phyloP scores from a whole-genome alignment of 176 grass and related monocot genomes.

The Cenchrus americanus region DNA sequence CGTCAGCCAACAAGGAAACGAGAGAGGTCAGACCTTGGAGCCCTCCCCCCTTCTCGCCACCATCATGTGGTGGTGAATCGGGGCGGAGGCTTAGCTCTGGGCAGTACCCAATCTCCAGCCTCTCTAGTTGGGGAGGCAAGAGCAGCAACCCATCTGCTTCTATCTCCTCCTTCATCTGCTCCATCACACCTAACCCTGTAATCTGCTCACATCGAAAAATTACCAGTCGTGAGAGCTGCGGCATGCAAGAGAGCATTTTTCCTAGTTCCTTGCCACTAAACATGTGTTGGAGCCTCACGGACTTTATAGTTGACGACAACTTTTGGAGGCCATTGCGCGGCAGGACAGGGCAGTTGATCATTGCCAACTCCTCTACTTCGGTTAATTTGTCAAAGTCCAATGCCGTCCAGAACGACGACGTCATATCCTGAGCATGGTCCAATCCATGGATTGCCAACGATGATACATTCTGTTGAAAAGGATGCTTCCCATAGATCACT shows the following conservation, averaged over 20 bases:
- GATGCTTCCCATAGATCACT: rapidly evolving
- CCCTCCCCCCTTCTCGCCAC: neutral
- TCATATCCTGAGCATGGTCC: neutral
- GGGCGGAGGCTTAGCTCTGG: neutral
- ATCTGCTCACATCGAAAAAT: rapidly evolving
- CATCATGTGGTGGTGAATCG: too few relatives aligned
- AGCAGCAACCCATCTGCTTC: neutral
- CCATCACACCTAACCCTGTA: neutral
- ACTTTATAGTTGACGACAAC: neutral
- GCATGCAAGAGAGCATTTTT: neutral
- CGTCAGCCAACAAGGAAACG: rapidly evolving
- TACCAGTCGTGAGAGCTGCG: rapidly evolving
- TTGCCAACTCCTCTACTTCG: rapidly evolving
- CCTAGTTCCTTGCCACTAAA: slow-evolving; percentile 11
- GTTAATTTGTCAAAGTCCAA: neutral
- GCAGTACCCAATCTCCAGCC: rapidly evolving
- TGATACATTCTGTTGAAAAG: too few relatives aligned
- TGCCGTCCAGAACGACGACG: neutral
- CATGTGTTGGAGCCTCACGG: too few relatives aligned
- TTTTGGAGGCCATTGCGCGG: neutral
- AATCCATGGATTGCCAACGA: too few relatives aligned
- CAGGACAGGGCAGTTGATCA: neutral
- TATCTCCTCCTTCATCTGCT: neutral
- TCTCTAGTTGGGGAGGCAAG: neutral
- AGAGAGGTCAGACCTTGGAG: neutral